Conservation (phyloP, 1,139 yeast species). For the Saccharomyces hybrid region DNA sequence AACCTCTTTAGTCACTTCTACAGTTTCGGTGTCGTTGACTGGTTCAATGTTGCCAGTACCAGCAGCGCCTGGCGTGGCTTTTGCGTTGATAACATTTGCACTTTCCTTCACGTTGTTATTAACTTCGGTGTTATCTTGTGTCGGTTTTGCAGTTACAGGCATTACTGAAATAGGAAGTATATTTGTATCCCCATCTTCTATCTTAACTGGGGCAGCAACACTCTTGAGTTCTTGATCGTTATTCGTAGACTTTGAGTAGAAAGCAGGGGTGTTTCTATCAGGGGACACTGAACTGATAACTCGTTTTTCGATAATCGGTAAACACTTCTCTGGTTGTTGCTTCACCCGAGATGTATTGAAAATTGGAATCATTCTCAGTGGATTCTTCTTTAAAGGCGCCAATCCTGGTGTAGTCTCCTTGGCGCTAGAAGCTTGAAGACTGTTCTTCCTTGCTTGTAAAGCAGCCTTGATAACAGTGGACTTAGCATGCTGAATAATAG, state of each 20-base stretch:
- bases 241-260: background rate
- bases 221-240: background rate
- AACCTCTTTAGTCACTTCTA: background rate
- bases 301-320: background rate
- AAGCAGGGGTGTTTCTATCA: background rate
- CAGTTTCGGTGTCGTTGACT: background rate
- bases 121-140: background rate
- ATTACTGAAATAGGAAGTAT: background rate
- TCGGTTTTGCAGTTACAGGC: background rate
- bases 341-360: constrained; percentile 11
- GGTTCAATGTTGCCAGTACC: background rate
- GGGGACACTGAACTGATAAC: background rate
- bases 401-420: background rate
- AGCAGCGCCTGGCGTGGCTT: background rate
- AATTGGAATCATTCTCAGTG: constrained; percentile 12
- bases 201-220: background rate
- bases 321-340: background rate
- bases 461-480: constrained; percentile 60
- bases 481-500: constrained; percentile 31
- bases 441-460: constrained; percentile 42
- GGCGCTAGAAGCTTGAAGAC: constrained; percentile 8
- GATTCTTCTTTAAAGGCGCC: background rate
- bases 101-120: background rate
- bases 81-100: too few species aligned
- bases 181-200: background rate